Evolutionary conservation across 345 rosid species (phyloP), one percentile per base, ranked within the genome.

Genomic region (Dipteronia sinensis): DNA sequence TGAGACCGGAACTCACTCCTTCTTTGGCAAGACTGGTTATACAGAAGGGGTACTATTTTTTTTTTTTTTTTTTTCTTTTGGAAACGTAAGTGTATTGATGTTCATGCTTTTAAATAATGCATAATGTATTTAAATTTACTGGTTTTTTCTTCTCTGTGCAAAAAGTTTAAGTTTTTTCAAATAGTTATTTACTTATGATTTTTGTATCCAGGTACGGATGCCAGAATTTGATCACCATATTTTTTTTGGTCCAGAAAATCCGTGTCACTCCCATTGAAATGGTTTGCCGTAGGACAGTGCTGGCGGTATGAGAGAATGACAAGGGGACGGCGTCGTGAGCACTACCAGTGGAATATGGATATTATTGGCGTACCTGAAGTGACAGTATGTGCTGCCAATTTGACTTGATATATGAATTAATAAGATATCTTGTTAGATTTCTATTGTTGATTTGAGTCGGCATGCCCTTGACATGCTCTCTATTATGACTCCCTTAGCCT

Each of bases 311-410:
- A 93, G 81, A 90, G 99, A 78, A 95, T 95, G 99, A 95, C 98
- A 3, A 89, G 98, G 83, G 99, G 98, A 46, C 86, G 97, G 69
- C 94, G 97, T 22, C 97, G 98, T 27, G 97, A 95, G 85, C 99
- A 95, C 86, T 95, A 95, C 78, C 99, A 95, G 72, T 91, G 99
- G 99, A 93, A 95, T 83, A 95, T 95, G 99, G 99, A 95, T 87
- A 90, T 93, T n/a, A 88, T 92, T 59, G 99, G 97, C 77, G 92
- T 91, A 25, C 93, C 98, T 76, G 90, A 90, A 84, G 97, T 95
- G 53, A 87, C 89, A 0, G 98, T 95, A 78, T 83, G 90, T 80
- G 59, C 63, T 83, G 47, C 83, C 76, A 51, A 65, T 46, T 68
- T 78, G 13, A 58, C 42, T 9, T 61, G 27, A 58, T 82, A 72